Base-by-base conservation (phyloP, 768 basidiomycete genomes). In the Lactarius hengduanensis region DNA sequence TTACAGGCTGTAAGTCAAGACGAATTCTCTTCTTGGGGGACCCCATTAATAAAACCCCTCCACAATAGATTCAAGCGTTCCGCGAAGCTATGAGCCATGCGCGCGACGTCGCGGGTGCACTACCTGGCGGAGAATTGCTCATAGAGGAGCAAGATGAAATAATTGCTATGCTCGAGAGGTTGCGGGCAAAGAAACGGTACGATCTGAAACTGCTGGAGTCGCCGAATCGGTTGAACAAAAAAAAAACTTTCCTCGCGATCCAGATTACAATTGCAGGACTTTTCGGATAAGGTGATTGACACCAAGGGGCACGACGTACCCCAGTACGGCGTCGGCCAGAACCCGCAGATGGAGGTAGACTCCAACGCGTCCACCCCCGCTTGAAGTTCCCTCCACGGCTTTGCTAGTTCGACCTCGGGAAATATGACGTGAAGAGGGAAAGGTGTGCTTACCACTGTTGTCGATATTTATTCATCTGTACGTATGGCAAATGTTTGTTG, bases 111-210 rank as follows among this genome's bases (percentile, higher is more conserved):
- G 86, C 88, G 0, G 71, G 71, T 10, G 76, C 78, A 56, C 78
- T 93, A 7, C 87, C 90, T 0, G 91, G 91, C 2, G 91, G 91
- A 9, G 91, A 92, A 72, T 77, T 92, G 62, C 76, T 80, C 56
- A 80, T 86, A 47, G 79, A 84, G 47, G 88, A 91, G 59, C 91
- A 93, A 71, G 84, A 87, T 67, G 84, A 89, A 56, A 81, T 92
- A 6, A 87, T 92, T 56, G 74, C 76, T 40, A 88, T 91, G 86
- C 78, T 93, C 13, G 84, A 88, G 71, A 78, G 76, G 22, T 70
- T 92, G 64, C 81, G 82, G 64, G 83, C 86, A 67, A 82, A 85
- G 58, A 92, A 90, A 77, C 77, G 79, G 89, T 88, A 62, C 56
- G 80, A 53, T 26, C 50, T 5, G 50, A 53, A 53, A 26, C 6